These are phyloP conservation scores for Rusavskia elegans DNA, from an alignment of 495 filamentous ascomycete species.

Conservation along the genomic window DNA sequence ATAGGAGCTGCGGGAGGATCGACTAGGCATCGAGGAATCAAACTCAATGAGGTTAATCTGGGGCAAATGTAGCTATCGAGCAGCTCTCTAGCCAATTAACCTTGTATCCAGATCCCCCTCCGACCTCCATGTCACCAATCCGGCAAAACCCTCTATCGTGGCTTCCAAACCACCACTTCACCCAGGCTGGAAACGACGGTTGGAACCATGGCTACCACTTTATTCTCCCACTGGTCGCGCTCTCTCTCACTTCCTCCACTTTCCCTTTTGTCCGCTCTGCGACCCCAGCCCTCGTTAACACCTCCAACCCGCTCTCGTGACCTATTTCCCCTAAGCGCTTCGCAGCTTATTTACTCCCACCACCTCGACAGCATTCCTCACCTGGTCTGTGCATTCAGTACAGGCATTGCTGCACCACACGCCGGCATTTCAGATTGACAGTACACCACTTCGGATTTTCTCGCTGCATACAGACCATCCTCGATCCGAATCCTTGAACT, in stretches of 20 bases:
- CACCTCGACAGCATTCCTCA: background rate
- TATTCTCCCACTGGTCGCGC: background rate
- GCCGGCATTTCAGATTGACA: background rate
- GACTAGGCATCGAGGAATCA: background rate
- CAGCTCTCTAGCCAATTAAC: background rate
- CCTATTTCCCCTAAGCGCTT: background rate
- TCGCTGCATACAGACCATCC: background rate
- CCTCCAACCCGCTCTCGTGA: background rate
- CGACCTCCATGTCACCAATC: background rate
- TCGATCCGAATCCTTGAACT: background rate
- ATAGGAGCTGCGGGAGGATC: background rate
- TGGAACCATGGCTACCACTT: background rate
- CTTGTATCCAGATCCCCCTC: background rate
- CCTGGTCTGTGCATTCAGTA: background rate
- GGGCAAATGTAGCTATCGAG: background rate
- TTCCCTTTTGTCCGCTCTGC: background rate
- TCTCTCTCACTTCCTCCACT: background rate
- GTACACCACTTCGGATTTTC: background rate
- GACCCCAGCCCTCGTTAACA: no score
- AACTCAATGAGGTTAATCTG: background rate
- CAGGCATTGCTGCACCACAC: background rate
- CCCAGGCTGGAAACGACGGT: background rate
- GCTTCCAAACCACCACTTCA: background rate
- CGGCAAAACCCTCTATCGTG: background rate
- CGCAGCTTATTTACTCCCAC: background rate